Base-by-base conservation (phyloP, 139 green algal species). In the Ulvella scutata region DNA sequence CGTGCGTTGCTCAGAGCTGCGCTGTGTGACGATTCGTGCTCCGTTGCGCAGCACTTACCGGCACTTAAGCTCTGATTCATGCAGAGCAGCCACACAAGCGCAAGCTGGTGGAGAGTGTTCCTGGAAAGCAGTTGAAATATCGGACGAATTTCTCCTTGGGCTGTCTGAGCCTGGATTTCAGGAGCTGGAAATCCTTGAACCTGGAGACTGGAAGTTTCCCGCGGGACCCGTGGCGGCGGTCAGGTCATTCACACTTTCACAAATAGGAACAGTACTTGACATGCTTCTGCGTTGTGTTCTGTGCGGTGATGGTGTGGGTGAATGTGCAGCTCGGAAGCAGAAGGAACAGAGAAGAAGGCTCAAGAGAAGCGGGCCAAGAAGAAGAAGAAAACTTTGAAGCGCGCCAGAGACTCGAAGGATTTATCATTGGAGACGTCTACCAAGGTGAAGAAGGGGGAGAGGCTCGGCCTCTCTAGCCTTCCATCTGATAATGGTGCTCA, bases 331-430 rank as follows among this genome's bases (percentile, higher is more conserved):
- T 2, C n/a, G 43, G 31, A 73, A 78, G 80, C 40, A 59, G 73
- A 33, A 75, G 60, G 35, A 59, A 72, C 43, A 76, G 38, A 77
- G 44, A 38, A 38, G 7, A 62, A 80, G 37, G 61, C 61, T 43
- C 78, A 78, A 62, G 43, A 38, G 38, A 38, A 80, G 62, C 72
- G 80, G 75, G 33, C 43, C 43, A 77, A 74, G 38, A 77, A 77
- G 67, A 67, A 75, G 59, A 78, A 74, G 79, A 31, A 21, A 39
- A 60, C 26, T 72, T 59, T 37, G 39, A 40, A 13, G 10, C 43
- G n/a, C 37, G 78, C 29, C 39, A 76, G 72, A 35, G 44, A 51
- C 51, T 72, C 20, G 17, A 59, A 40, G 38, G 38, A 37, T 74
- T 43, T 75, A 67, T 26, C 7, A 38, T 28, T 31, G 39, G 13